These are phyloP conservation scores for Phaeomoniella chlamydospora DNA, from an alignment of 2,329 filamentous ascomycete genomes.

Conservation along the genomic window DNA sequence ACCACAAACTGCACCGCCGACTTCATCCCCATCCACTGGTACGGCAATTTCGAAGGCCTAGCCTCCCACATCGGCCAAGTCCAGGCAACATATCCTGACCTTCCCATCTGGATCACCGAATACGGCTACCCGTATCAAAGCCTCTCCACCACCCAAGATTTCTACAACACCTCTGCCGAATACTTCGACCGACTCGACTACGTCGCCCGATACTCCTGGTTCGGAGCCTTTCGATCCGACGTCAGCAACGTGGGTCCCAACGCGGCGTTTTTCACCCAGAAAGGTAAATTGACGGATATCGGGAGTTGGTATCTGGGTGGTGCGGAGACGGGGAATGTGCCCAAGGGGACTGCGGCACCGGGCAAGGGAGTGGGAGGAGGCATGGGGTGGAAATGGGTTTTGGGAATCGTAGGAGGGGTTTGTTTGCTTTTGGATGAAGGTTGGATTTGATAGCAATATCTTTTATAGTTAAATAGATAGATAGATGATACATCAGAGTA, in stretches of 20 bases:
- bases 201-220: conserved; percentile 50
- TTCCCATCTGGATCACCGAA: conserved; percentile 64
- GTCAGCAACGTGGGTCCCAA: conserved; percentile 64
- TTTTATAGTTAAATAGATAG: too few species aligned
- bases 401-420: neutral
- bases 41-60: conserved; percentile 21
- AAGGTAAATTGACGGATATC: conserved; percentile 59
- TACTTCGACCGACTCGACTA: conserved; percentile 51
- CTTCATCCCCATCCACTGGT: conserved; percentile 38
- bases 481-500: too few species aligned
- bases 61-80: conserved; percentile 19
- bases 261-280: conserved; percentile 52
- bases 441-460: too few species aligned
- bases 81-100: conserved; percentile 28
- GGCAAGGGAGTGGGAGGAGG: neutral
- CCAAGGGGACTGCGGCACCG: neutral
- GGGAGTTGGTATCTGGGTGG: conserved; percentile 63
- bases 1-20: conserved; percentile 31
- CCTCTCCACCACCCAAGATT: conserved; percentile 43
- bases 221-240: conserved; percentile 56
- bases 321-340: conserved; percentile 33
- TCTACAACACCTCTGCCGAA: conserved; percentile 51
- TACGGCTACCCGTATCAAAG: conserved; percentile 47
- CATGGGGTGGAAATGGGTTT: neutral
- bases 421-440: too few species aligned